Percentiles rank a stretch among this genome's conserved stretches.
Conservation (phyloP, 495 filamentous ascomycete species). For the Astrocystis sublimbata region DNA sequence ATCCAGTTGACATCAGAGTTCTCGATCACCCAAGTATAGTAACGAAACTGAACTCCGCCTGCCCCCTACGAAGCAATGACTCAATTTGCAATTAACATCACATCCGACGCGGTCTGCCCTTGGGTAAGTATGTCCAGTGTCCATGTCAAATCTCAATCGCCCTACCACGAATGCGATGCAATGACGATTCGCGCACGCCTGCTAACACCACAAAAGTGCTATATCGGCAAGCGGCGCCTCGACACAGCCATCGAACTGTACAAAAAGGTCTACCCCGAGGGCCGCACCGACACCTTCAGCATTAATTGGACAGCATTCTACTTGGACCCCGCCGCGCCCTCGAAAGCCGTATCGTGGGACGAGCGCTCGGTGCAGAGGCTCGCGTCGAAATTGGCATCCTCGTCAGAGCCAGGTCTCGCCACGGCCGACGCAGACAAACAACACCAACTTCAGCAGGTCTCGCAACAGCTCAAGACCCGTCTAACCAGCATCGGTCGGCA, state of each 20-base stretch:
- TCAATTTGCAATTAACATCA: slow-evolving; percentile 72
- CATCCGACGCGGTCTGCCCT: slow-evolving; percentile 78
- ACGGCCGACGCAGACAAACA: slow-evolving; percentile 35
- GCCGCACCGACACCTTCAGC: slow-evolving; percentile 64
- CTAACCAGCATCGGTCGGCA: slow-evolving; percentile 58
- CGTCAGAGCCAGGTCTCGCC: background rate
- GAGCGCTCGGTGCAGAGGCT: slow-evolving; percentile 4
- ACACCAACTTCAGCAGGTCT: slow-evolving; percentile 62
- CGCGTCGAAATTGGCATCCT: background rate
- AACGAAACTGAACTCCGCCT: background rate
- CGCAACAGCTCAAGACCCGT: slow-evolving; percentile 56
- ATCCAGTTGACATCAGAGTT: background rate
- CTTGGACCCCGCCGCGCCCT: slow-evolving; percentile 45
- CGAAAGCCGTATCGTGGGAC: background rate
- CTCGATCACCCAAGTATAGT: background rate
- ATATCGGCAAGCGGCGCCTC: slow-evolving; percentile 77
- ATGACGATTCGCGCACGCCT: too few relatives aligned
- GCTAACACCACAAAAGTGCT: slow-evolving; percentile 55
- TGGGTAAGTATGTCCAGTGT: slow-evolving; percentile 57
- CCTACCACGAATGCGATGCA: slow-evolving; percentile 1
- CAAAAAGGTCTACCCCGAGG: slow-evolving; percentile 56
- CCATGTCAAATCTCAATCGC: too few relatives aligned
- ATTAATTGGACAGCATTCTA: slow-evolving; percentile 79
- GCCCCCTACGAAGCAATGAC: slow-evolving; percentile 63
- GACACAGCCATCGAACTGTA: slow-evolving; percentile 68